Base-by-base conservation (phyloP, 805 yeast species). In the Cyberlindnera americana region DNA sequence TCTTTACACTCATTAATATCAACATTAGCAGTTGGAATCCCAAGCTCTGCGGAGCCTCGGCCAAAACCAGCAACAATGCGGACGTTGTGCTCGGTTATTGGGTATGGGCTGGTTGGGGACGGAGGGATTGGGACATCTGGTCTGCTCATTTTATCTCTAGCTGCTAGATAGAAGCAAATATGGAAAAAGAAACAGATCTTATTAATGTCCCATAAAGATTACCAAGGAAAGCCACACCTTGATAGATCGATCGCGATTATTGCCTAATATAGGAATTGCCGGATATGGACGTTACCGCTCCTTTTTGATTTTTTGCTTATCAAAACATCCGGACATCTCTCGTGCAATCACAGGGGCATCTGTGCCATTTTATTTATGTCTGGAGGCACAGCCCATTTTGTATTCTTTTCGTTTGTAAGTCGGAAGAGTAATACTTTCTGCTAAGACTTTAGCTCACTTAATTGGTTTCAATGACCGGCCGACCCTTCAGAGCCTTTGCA, bases 11-110 rank as follows among this genome's bases (percentile, higher is more conserved):
- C 64, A 3, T 66, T 68, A 4, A 85, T 74, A 1, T 87, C 83
- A 5, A 91, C 75, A 55, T 91, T 91, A 6, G 97, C 98, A 0
- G 99, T 93, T 3, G 99, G 99, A 31, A 89, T 83, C 0, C 98
- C 98, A 29, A 93, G 70, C 50, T 88, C 96, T 0, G 93, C 62
- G 0, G 97, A 87, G 0, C 99, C 99, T 39, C 99, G 73, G 6
- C 99, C 99, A 63, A 87, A 93, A 0, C 99, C 99, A 22, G 90
- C 71, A 15, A 81, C 70, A 19, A 85, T 72, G 21, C 66, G 65
- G 12, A 81, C 65, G 33, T 62, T 59, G 13, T 58, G 62, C 5
- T 70, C 63, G 4, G 70, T 60, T 0, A 72, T 67, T 0, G 90
- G 90, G 25, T 53, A 68, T 7, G 78, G 76, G 0, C 66, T 46